These are phyloP conservation scores for Pyrus pyrifolia DNA, from an alignment of 306 rosid genomes.

Conservation along the genomic window DNA sequence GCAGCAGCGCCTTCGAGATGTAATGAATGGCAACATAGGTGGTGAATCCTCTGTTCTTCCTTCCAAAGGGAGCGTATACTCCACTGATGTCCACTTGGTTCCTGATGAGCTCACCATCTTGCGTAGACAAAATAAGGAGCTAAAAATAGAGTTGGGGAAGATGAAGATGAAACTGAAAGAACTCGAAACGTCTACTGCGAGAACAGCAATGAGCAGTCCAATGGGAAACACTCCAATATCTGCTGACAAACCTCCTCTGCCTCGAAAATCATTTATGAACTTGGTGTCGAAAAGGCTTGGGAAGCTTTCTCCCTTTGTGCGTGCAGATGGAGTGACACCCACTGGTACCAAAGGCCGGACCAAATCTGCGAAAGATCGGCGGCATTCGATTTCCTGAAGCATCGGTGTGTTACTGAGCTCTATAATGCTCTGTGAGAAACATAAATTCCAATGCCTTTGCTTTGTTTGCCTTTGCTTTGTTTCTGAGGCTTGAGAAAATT, in stretches of 20 bases:
- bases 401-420: constrained; percentile 5
- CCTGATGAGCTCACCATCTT: constrained; percentile 57
- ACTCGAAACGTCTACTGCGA: constrained; percentile 34
- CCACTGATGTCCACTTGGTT: constrained; percentile 37
- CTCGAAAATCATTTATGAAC: constrained; percentile 66
- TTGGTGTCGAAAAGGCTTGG: constrained; percentile 67
- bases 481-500: constrained; percentile 6
- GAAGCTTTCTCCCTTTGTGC: constrained; percentile 62
- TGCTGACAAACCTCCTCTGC: constrained; percentile 66
- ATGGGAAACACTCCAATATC: constrained; percentile 22
- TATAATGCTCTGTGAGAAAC: neutral
- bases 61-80: constrained; percentile 36
- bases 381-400: constrained; percentile 81
- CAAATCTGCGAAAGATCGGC: constrained; percentile 60
- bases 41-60: constrained; percentile 41
- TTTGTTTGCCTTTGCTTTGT: constrained; percentile 21
- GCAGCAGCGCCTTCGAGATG: constrained; percentile 83
- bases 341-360: constrained; percentile 37
- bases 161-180: constrained; percentile 75
- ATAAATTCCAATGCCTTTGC: constrained; percentile 4
- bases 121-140: constrained; percentile 61
- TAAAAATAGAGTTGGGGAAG: constrained; percentile 66
- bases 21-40: constrained; percentile 40
- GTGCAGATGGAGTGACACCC: constrained; percentile 46
- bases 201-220: constrained; percentile 49